A percentile compares a stretch with the other conserved stretches of the same genome.
Evolutionary conservation across 148 eudicot genomes (phyloP).

Genomic region (Mesembryanthemum crystallinum): DNA sequence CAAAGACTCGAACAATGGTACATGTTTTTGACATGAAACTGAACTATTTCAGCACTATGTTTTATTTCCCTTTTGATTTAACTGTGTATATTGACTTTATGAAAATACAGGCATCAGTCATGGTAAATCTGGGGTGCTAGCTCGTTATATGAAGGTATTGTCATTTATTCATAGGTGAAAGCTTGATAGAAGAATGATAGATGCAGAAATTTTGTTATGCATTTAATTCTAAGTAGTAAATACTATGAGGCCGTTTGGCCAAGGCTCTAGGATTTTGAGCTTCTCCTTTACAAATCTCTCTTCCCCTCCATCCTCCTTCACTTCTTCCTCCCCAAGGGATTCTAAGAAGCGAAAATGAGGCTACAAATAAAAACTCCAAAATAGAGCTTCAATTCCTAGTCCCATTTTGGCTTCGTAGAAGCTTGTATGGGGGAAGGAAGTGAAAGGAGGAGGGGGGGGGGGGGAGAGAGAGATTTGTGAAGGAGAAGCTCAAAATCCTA

Average conservation of each 20-base stretch:
- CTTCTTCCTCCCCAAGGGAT: too few relatives aligned
- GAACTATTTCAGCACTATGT: not conserved
- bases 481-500: too few relatives aligned
- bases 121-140: conserved; percentile 68
- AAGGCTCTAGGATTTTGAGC: too few relatives aligned
- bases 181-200: conserved; percentile 4
- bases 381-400: too few relatives aligned
- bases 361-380: too few relatives aligned
- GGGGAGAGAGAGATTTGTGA: too few relatives aligned
- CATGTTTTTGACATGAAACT: not conserved
- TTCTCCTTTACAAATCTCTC: too few relatives aligned
- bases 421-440: too few relatives aligned
- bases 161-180: not conserved
- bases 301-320: too few relatives aligned
- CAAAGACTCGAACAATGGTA: conserved; percentile 65
- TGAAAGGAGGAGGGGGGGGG: too few relatives aligned
- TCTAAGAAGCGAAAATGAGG: too few relatives aligned
- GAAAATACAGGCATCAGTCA: conserved; percentile 46
- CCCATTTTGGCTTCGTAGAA: too few relatives aligned
- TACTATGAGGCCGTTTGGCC: not conserved
- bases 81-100: conserved; percentile 19
- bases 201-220: not conserved
- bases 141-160: conserved; percentile 92
- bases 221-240: not conserved
- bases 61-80: conserved; percentile 7